Evolutionary conservation across 441 rosid genomes (phyloP).

Genomic region (Lepidium campestre): DNA sequence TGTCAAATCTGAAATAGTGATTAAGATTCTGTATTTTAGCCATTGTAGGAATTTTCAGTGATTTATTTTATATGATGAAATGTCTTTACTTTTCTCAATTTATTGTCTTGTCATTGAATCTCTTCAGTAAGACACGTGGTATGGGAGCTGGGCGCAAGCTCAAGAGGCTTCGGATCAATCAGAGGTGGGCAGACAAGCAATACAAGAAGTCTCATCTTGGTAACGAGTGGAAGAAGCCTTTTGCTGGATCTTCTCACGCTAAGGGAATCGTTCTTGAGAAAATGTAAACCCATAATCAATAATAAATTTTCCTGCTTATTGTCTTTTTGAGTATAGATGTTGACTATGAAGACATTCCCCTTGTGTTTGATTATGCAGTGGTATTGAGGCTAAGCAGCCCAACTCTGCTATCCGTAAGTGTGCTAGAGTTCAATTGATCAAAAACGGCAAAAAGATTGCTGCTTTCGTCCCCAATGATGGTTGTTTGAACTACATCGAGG

Average conservation of each 20-base stretch:
- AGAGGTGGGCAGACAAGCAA: constrained; percentile 47
- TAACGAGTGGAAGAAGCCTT: constrained; percentile 55
- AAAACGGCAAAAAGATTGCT: constrained; percentile 21
- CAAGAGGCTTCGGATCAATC: constrained; percentile 34
- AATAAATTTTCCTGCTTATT: neutral
- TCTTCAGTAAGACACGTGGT: constrained; percentile 49
- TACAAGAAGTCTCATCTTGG: constrained; percentile 47
- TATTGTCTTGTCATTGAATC: neutral
- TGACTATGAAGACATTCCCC: neutral
- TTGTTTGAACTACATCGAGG: constrained; percentile 49
- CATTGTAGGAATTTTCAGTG: neutral
- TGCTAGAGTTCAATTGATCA: constrained; percentile 45
- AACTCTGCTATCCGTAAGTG: constrained; percentile 61
- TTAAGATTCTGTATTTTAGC: neutral
- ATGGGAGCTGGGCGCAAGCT: constrained; percentile 61
- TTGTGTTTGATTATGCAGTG: constrained; percentile 19
- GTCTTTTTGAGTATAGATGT: neutral
- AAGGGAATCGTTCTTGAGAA: constrained; percentile 56
- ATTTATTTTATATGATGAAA: neutral
- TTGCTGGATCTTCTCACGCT: constrained; percentile 54
- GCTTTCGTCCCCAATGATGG: constrained; percentile 40
- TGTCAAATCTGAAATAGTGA: neutral
- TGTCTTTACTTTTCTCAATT: neutral
- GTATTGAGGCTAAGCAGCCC: constrained; percentile 57
- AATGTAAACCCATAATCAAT: constrained; percentile 10